phyloP scores from a whole-genome alignment of 306 rosid species.

The Rubus parviflorus region DNA sequence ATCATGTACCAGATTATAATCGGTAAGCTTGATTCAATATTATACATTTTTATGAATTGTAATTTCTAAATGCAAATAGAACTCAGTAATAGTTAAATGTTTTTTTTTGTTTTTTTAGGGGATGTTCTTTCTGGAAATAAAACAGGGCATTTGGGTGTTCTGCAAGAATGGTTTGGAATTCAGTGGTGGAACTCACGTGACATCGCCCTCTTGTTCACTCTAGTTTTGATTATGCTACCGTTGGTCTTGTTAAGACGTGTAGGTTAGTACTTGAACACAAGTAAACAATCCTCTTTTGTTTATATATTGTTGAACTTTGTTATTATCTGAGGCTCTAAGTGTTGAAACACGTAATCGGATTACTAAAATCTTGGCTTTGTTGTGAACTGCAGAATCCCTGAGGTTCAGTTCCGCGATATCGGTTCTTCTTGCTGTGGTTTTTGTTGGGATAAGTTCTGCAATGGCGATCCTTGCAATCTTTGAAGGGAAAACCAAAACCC shows the following conservation, averaged over 20 bases:
- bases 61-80: no score
- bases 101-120: conserved; percentile 39
- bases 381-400: conserved; percentile 57
- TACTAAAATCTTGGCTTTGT: neutral
- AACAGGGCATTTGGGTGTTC: conserved; percentile 69
- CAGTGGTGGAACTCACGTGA: conserved; percentile 96
- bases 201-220: conserved; percentile 51
- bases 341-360: no score
- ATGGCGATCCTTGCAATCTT: conserved; percentile 65
- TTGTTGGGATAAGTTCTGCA: conserved; percentile 77
- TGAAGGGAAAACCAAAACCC: conserved; percentile 66
- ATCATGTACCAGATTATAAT: conserved; percentile 79
- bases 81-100: no score
- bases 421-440: conserved; percentile 72
- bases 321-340: neutral
- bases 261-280: conserved; percentile 43
- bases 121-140: conserved; percentile 79
- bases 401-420: conserved; percentile 79
- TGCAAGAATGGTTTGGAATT: conserved; percentile 93
- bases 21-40: conserved; percentile 38
- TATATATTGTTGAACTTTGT: neutral
- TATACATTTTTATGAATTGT: no score
- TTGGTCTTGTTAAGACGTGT: conserved; percentile 66
- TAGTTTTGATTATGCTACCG: conserved; percentile 69
- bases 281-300: neutral